Evolutionary conservation across 306 rosid species (phyloP).

Genomic region (Vigna mungo): DNA sequence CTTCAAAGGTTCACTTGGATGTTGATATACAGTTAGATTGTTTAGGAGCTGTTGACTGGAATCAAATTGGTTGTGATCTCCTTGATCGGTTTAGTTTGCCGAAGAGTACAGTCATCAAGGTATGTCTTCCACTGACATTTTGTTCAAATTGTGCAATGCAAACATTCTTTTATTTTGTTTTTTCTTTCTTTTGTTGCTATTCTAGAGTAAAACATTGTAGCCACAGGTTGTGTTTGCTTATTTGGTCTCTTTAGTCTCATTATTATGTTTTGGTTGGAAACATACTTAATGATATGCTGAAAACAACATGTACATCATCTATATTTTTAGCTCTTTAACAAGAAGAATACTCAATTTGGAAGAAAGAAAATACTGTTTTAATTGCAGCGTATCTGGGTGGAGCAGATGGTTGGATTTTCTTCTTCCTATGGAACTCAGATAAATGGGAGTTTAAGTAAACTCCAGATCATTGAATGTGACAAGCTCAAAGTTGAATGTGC

Average conservation of each 20-base stretch:
- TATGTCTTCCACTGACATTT: slow-evolving; percentile 38
- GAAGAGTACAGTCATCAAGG: slow-evolving; percentile 70
- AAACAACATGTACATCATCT: neutral
- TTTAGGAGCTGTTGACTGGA: slow-evolving; percentile 68
- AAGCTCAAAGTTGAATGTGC: neutral
- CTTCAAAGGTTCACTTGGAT: slow-evolving; percentile 55
- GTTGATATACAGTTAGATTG: slow-evolving; percentile 60
- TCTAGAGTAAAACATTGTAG: neutral
- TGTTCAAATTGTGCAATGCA: neutral
- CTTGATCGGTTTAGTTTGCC: slow-evolving; percentile 67
- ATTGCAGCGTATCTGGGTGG: neutral
- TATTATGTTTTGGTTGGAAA: neutral
- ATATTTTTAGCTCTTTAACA: neutral
- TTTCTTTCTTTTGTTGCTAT: neutral
- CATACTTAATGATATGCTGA: slow-evolving; percentile 1
- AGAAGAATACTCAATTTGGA: neutral
- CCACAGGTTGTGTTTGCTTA: neutral
- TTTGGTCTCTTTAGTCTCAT: neutral
- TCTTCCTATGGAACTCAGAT: neutral
- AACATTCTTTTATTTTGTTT: neutral
- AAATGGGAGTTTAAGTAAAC: neutral
- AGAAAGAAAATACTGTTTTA: neutral
- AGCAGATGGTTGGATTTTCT: neutral
- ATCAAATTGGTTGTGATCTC: slow-evolving; percentile 62
- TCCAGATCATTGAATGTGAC: neutral